phyloP scores from a whole-genome alignment of 768 basidiomycete species.

The Suillus tomentosus region DNA sequence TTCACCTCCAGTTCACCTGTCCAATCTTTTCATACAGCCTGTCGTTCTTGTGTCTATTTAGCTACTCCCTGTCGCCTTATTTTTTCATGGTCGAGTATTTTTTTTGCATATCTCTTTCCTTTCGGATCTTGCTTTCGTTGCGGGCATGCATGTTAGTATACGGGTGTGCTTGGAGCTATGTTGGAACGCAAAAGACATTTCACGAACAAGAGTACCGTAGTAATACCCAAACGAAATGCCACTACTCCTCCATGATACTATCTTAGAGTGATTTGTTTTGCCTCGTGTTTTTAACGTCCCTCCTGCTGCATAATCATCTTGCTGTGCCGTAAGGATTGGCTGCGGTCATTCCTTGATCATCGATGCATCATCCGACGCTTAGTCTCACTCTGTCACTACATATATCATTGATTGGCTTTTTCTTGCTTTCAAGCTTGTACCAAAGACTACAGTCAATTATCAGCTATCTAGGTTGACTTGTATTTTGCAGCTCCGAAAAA shows the following conservation, averaged over 20 bases:
- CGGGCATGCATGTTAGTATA: slow-evolving; percentile 17
- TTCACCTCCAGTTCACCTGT: slow-evolving; percentile 8
- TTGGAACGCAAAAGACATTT: slow-evolving; percentile 5
- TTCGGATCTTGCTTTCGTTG: slow-evolving; percentile 17
- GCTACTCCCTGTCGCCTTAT: slow-evolving; percentile 18
- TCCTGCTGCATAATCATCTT: background rate
- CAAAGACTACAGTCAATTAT: background rate
- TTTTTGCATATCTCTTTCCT: slow-evolving; percentile 19
- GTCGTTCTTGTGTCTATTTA: slow-evolving; percentile 19
- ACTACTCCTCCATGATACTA: background rate
- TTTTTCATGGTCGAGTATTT: slow-evolving; percentile 19
- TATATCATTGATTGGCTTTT: slow-evolving; percentile 1
- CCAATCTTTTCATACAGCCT: slow-evolving; percentile 18
- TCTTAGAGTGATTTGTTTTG: background rate
- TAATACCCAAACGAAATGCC: slow-evolving; percentile 12
- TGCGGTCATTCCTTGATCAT: slow-evolving; percentile 5
- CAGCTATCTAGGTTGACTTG: background rate
- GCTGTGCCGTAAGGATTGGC: background rate
- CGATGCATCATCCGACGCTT: background rate
- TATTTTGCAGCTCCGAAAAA: slow-evolving; percentile 1
- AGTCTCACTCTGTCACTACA: background rate
- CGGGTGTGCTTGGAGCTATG: slow-evolving; percentile 12
- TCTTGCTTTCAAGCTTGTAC: background rate
- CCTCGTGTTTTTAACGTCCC: background rate
- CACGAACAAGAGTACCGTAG: slow-evolving; percentile 12